Evolutionary conservation across 129 eudicot genomes (phyloP).

Genomic region (Escallonia herrerae): DNA sequence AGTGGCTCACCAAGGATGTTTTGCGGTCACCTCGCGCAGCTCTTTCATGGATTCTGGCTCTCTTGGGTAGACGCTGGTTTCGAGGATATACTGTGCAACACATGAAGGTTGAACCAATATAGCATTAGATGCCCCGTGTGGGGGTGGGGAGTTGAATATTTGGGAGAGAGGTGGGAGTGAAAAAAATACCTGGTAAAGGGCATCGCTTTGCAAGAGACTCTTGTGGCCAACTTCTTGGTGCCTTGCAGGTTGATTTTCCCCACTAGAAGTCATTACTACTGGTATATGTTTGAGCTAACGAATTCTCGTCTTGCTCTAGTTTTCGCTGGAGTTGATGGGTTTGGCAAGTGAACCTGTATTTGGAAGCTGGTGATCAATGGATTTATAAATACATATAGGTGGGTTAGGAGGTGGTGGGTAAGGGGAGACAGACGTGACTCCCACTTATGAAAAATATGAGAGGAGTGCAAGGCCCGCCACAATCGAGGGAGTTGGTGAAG

Average conservation of each 20-base stretch:
- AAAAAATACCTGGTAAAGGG: slow-evolving; percentile 32
- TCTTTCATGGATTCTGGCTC: slow-evolving; percentile 60
- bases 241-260: slow-evolving; percentile 29
- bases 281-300: not conserved
- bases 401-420: not conserved
- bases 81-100: slow-evolving; percentile 40
- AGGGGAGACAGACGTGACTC: not conserved
- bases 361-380: not conserved
- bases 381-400: not conserved
- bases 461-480: slow-evolving; percentile 2
- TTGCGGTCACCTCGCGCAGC: slow-evolving; percentile 55
- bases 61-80: slow-evolving; percentile 58
- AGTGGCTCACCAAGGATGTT: slow-evolving; percentile 43
- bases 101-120: not conserved
- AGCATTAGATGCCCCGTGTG: no score
- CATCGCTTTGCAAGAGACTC: slow-evolving; percentile 61
- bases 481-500: not conserved
- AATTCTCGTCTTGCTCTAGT: not conserved
- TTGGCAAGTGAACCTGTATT: not conserved
- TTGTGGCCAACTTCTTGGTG: slow-evolving; percentile 65
- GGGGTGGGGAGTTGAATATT: no score
- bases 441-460: not conserved
- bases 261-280: slow-evolving; percentile 19
- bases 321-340: not conserved
- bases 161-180: no score